These are phyloP conservation scores for Chloranthus sessilifolius DNA, from an alignment of 164 flowering plant genomes.

Conservation along the genomic window DNA sequence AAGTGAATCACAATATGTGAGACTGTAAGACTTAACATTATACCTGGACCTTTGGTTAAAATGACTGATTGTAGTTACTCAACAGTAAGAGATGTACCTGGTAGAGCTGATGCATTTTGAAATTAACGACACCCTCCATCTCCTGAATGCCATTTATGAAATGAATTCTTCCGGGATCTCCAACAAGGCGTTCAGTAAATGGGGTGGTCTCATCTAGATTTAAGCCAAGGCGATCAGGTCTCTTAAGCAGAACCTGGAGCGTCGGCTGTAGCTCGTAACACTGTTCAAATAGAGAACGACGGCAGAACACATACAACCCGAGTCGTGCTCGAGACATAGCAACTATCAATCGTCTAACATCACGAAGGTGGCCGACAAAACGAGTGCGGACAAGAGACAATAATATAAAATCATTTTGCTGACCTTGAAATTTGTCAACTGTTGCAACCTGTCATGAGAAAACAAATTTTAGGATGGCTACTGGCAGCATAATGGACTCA, in stretches of 20 bases:
- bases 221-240: slow-evolving; percentile 86
- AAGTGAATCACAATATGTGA: background rate
- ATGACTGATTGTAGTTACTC: no score
- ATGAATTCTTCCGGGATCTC: slow-evolving; percentile 49
- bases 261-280: slow-evolving; percentile 97
- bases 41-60: background rate
- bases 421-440: slow-evolving; percentile 98
- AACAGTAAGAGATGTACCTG: slow-evolving; percentile 38
- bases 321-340: slow-evolving; percentile 99
- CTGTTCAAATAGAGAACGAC: slow-evolving; percentile 88
- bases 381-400: slow-evolving; percentile 93
- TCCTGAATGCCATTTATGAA: slow-evolving; percentile 64
- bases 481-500: no score
- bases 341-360: slow-evolving; percentile 94
- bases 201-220: slow-evolving; percentile 51
- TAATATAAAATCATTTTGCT: slow-evolving; percentile 91
- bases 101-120: slow-evolving; percentile 41
- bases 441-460: slow-evolving; percentile 64
- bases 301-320: slow-evolving; percentile 85
- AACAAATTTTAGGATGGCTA: background rate
- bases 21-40: background rate
- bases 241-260: slow-evolving; percentile 69
- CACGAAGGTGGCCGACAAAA: slow-evolving; percentile 97
- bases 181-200: slow-evolving; percentile 63
- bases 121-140: slow-evolving; percentile 51